Conservation (phyloP, 352 stramenopile genomes). For the Phytophthora colocasiae region DNA sequence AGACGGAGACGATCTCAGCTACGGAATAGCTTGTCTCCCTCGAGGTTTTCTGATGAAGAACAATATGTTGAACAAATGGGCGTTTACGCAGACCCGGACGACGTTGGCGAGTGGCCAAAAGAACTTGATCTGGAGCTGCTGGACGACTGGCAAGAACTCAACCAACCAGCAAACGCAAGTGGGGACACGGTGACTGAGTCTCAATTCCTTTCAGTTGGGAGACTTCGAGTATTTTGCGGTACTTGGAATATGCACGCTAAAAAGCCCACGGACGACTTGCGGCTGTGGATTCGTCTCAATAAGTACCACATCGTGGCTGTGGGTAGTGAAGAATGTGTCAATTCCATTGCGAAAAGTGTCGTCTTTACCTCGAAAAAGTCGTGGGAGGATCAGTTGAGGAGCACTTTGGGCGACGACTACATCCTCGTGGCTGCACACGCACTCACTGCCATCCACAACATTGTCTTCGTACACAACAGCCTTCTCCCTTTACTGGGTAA, state of each 20-base stretch:
- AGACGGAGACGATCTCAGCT: constrained; percentile 12
- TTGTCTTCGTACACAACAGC: constrained; percentile 93
- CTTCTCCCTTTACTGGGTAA: constrained; percentile 84
- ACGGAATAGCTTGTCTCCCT: neutral
- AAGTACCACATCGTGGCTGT: constrained; percentile 90
- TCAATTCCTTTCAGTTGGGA: constrained; percentile 49
- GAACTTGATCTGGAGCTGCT: constrained; percentile 57
- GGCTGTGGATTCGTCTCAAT: constrained; percentile 74
- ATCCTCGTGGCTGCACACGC: constrained; percentile 91
- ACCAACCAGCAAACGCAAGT: constrained; percentile 24
- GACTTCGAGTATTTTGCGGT: constrained; percentile 77
- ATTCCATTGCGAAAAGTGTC: constrained; percentile 92
- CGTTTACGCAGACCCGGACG: constrained; percentile 30
- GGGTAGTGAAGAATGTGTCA: constrained; percentile 95
- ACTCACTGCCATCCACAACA: constrained; percentile 94
- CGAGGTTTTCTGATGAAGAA: neutral
- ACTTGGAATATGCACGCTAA: constrained; percentile 91
- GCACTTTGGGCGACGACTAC: constrained; percentile 82
- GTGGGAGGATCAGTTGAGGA: constrained; percentile 73
- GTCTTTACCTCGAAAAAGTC: constrained; percentile 93
- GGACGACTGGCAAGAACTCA: constrained; percentile 66
- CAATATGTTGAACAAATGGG: constrained; percentile 6
- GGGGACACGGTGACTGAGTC: constrained; percentile 42
- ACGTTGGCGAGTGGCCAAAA: constrained; percentile 52
- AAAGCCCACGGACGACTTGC: constrained; percentile 64